Conservation (phyloP, 129 eudicot genomes). For the Saussurea involucrata region DNA sequence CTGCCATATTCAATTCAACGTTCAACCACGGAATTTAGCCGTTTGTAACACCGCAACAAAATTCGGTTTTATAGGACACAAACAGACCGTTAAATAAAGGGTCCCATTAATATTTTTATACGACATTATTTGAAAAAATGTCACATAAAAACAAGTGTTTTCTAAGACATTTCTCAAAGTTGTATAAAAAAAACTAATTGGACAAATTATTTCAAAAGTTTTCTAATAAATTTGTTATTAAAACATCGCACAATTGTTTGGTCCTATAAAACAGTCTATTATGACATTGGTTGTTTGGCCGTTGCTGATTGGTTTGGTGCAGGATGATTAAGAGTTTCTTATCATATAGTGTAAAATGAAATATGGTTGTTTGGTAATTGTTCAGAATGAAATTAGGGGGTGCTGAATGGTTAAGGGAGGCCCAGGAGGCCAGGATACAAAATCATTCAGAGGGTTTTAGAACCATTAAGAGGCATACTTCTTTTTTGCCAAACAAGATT, state of each 20-base stretch:
- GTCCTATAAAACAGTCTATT: background rate
- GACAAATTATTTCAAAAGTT: background rate
- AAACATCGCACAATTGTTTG: background rate
- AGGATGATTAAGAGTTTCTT: no score
- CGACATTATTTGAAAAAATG: background rate
- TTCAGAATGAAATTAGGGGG: no score
- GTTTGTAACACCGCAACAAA: background rate
- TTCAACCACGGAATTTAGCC: conserved; percentile 19
- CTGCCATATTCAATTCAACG: conserved; percentile 53
- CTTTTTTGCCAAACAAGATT: no score
- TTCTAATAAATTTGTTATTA: background rate
- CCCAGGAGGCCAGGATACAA: no score
- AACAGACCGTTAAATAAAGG: background rate
- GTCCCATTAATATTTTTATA: background rate
- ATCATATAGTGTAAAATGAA: no score
- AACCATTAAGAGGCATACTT: no score
- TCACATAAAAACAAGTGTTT: background rate
- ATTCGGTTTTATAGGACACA: background rate
- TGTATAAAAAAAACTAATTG: background rate
- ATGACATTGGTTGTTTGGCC: no score
- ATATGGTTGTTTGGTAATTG: no score
- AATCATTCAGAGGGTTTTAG: no score
- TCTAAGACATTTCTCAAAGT: background rate
- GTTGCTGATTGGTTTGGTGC: no score
- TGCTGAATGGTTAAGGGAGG: no score